Evolutionary conservation across 441 rosid species (phyloP), one percentile per base, ranked within the genome.

Genomic region (Monsonia emarginata): DNA sequence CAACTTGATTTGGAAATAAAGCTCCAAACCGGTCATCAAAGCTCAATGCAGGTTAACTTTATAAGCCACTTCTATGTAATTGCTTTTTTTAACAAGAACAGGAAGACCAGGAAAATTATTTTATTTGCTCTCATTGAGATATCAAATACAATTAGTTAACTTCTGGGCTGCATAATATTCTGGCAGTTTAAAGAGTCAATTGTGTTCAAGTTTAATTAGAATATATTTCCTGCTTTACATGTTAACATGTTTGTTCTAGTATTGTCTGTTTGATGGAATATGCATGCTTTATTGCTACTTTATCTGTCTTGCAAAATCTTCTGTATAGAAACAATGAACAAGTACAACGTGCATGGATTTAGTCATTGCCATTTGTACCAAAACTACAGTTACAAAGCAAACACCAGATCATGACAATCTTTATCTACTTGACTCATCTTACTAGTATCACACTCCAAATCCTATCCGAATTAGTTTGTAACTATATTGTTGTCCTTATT

Each of bases 31-130:
- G 91, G 86, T 76, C 76, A 81, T 72, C 83, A 80, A 70, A 76
- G 72, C 76, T 69, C 82, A 68, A 58, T 71, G 75, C 84, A 85
- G 93, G 96, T 89, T 67, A 77, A 68, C 44, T 75, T 74, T 59
- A 57, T 74, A 57, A 27, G 22, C 28, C 6, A 27, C 31, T 7
- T 58, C 19, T 30, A 11, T 24, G 21, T 52, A 21, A 52, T 0
- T 21, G 19, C 13, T 27, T 52, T 52, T 5, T 22, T 22, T 22
- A n/a, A 21, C 58, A 21, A 9, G 58, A 52, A 22, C 58, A 52
- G 9, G 24, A 22, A 22, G 10, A n/a, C 21, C 16, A 3, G 52
- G 21, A 21, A 44, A 44, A 19, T 44, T n/a, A n/a, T 44, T 44
- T 44, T 44, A 44, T 44, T 44, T 16, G n/a, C 21, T 14, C 18